phyloP scores from a whole-genome alignment of 1,139 yeast genomes.

The Hemisphaericaspora subhashii region DNA sequence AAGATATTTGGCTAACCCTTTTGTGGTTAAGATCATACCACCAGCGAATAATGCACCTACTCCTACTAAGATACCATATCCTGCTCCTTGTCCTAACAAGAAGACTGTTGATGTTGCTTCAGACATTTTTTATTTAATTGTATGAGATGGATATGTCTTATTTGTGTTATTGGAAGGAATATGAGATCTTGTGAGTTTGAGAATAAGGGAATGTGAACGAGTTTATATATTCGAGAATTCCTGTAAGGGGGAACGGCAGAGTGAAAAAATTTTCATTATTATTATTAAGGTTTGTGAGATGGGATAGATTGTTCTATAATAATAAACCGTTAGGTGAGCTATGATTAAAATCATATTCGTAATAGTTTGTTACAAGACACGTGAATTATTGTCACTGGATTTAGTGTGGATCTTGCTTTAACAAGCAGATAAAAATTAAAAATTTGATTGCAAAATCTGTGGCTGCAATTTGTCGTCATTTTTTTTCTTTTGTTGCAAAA shows the following conservation, averaged over 20 bases:
- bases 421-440: too few relatives aligned
- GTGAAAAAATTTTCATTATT: too few relatives aligned
- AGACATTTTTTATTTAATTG: slow-evolving; percentile 2
- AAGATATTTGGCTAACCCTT: slow-evolving; percentile 24
- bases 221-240: too few relatives aligned
- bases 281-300: too few relatives aligned
- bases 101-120: slow-evolving; percentile 13
- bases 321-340: too few relatives aligned
- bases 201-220: too few relatives aligned
- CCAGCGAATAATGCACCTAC: slow-evolving; percentile 32
- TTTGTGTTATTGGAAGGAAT: neutral
- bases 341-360: too few relatives aligned
- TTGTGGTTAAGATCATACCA: slow-evolving; percentile 29
- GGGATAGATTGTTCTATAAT: too few relatives aligned
- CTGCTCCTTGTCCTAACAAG: slow-evolving; percentile 24
- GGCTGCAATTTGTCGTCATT: neutral
- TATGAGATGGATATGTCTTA: neutral
- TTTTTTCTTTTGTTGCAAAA: neutral
- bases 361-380: neutral
- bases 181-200: too few relatives aligned
- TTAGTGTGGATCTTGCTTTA: too few relatives aligned
- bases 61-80: slow-evolving; percentile 32
- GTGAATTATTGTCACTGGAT: too few relatives aligned
- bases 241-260: too few relatives aligned
- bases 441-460: neutral